Evolutionary conservation across 2,329 filamentous ascomycete species (phyloP), one percentile per base, ranked within the genome.

Genomic region (Trichoderma gracile): DNA sequence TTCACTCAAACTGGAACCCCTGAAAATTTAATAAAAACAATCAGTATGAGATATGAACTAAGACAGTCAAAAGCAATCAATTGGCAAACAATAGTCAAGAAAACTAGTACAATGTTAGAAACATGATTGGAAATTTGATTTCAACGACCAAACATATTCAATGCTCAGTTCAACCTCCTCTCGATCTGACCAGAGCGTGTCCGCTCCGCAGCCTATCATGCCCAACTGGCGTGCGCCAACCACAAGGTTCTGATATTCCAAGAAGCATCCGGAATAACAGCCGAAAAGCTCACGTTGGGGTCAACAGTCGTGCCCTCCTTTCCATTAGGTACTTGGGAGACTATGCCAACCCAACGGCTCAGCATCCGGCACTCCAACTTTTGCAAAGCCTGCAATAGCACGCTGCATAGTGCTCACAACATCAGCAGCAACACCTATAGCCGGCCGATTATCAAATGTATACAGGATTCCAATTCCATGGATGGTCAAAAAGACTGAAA

Each of bases 341-440:
- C 10, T 17, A 21, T 7, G 30, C 1, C 10, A 54, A 23, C 42
- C 54, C n/a, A 46, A 2, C n/a, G 40, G 42, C 54, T 5, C 23
- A 8, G 25, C 17, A 10, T 46, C 42, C 12, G 54, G 54, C 54
- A 27, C 12, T 21, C 54, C 25, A 25, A 8, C 8, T 40, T 57
- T 57, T 15, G 54, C 54, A 14, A 57, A 57, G 14, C 40, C 40
- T 5, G 54, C 40, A 57, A 57, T 57, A 12, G 54, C 54, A 46
- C 46, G 54, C 40, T 57, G 40, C 5, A 57, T 57, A 2, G 33
- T 57, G 40, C 17, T 33, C 9, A 40, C 40, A 1, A 57, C 54
- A 33, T 21, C 23, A 57, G 25, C 25, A 46, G 46, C 42, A 8
- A 46, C 17, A 21, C 23, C 17, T 45, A 23, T 27, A 23, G 23